phyloP scores from a whole-genome alignment of 108 stramenopile genomes.

The Pseudonitzschia multiseries region DNA sequence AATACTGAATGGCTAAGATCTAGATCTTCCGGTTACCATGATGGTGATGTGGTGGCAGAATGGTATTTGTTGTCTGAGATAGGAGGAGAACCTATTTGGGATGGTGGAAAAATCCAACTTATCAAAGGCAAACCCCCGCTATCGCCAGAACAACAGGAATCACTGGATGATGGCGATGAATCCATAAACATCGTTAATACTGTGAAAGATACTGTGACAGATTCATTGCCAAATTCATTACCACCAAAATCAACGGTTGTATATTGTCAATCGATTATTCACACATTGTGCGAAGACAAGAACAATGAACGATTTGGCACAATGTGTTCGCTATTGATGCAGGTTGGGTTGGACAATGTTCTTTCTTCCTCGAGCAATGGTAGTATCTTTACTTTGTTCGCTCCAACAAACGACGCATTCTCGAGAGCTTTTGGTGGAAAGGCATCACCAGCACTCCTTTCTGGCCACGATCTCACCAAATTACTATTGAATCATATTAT shows the following conservation, averaged over 20 bases:
- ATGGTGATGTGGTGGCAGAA: not conserved
- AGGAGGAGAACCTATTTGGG: not conserved
- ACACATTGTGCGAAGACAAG: not conserved
- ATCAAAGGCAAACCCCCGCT: not conserved
- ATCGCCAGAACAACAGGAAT: not conserved
- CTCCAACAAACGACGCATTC: conserved; percentile 8
- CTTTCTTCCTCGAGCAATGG: not conserved
- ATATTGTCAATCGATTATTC: not conserved
- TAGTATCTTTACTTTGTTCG: not conserved
- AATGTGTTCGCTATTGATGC: conserved; percentile 9
- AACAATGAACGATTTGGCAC: not conserved
- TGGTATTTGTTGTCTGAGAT: not conserved
- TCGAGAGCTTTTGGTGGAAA: not conserved
- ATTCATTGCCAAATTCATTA: not conserved
- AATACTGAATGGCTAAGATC: not conserved
- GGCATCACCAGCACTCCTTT: not conserved
- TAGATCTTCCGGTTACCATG: not conserved
- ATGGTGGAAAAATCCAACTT: not conserved
- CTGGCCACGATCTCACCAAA: conserved; percentile 9
- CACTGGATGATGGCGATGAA: not conserved
- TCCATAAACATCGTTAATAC: not conserved
- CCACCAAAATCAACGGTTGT: not conserved
- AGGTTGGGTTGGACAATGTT: conserved; percentile 2
- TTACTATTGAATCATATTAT: conserved; percentile 3
- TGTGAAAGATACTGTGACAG: not conserved